These are phyloP conservation scores for Pholiota microspora DNA, from an alignment of 768 basidiomycete species.

Conservation along the genomic window DNA sequence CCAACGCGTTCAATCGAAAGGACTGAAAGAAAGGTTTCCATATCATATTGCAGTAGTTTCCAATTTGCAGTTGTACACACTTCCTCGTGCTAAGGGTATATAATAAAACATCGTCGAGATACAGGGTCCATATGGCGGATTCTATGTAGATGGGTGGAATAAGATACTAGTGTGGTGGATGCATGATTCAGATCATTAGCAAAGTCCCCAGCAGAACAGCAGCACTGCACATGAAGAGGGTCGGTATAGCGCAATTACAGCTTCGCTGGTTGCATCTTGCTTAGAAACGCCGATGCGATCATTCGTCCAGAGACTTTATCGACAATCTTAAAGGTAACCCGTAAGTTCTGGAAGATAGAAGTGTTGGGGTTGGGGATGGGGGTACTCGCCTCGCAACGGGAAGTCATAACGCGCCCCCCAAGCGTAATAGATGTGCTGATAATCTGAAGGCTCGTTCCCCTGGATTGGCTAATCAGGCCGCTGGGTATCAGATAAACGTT, in stretches of 20 bases:
- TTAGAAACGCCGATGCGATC: slow-evolving; percentile 65
- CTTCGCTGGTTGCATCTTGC: slow-evolving; percentile 72
- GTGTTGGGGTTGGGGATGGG: background rate
- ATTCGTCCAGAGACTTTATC: slow-evolving; percentile 57
- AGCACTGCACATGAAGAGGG: no score
- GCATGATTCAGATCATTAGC: background rate
- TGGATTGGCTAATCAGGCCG: slow-evolving; percentile 21
- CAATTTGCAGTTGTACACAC: background rate
- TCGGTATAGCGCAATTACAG: slow-evolving; percentile 26
- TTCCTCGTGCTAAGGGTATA: background rate
- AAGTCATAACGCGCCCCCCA: slow-evolving; percentile 68
- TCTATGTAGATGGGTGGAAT: background rate
- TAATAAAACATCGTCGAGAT: background rate
- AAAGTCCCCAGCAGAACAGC: no score
- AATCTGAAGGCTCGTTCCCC: slow-evolving; percentile 59
- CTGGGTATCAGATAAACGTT: slow-evolving; percentile 9
- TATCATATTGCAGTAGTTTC: background rate
- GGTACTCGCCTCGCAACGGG: slow-evolving; percentile 62
- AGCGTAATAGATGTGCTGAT: slow-evolving; percentile 63
- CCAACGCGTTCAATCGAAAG: background rate
- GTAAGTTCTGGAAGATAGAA: background rate
- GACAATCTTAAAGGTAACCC: slow-evolving; percentile 43
- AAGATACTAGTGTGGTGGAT: background rate
- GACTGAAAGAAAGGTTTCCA: background rate
- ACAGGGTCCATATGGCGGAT: background rate